Evolutionary conservation across 257 asterid genomes (phyloP).

Genomic region (Nicotiana sylvestris): DNA sequence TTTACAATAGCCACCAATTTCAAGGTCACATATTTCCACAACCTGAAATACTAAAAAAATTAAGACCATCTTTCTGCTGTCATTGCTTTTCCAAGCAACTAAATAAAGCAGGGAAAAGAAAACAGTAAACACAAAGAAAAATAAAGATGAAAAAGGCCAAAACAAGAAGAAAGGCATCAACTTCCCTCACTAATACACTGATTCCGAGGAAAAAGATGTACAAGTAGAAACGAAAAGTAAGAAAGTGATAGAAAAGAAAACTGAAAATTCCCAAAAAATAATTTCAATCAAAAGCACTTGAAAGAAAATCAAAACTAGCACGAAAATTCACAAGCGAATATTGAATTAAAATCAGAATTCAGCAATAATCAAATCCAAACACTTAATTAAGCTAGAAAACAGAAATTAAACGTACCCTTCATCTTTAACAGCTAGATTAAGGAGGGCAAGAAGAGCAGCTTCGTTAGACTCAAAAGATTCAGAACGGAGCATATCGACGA

Average conservation of each 20-base stretch:
- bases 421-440: constrained; percentile 80
- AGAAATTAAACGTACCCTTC: constrained; percentile 46
- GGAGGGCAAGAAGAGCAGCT: constrained; percentile 75
- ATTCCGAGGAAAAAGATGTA: constrained; percentile 28
- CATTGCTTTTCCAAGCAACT: constrained; percentile 19
- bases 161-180: background rate
- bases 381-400: background rate
- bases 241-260: constrained; percentile 7
- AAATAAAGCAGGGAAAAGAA: constrained; percentile 14
- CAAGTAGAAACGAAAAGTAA: background rate
- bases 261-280: background rate
- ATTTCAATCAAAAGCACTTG: background rate
- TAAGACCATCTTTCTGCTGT: background rate
- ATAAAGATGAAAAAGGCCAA: background rate
- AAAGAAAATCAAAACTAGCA: background rate
- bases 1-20: background rate
- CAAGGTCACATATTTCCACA: constrained; percentile 9
- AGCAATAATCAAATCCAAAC: background rate
- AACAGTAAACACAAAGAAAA: background rate
- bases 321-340: background rate
- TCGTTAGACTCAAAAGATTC: constrained; percentile 47
- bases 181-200: constrained; percentile 26
- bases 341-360: background rate
- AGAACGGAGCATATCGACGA: constrained; percentile 64
- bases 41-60: background rate